Conservation (phyloP, 2,329 filamentous ascomycete species). For the Didymella arachidicola region DNA sequence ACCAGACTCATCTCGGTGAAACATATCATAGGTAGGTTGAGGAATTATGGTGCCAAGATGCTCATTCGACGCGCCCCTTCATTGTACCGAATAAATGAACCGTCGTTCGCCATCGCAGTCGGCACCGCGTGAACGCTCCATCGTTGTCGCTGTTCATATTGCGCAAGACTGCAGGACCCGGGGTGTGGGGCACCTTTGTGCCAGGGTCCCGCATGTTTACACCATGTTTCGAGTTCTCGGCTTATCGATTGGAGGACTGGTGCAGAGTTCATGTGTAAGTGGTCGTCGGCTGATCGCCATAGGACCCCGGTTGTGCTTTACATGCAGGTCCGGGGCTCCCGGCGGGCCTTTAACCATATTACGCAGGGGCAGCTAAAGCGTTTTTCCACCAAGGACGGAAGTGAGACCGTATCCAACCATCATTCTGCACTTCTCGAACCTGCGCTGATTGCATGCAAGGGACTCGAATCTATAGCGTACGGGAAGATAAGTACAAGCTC, state of each 20-base stretch:
- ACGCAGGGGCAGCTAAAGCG: neutral
- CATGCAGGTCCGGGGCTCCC: slow-evolving; percentile 20
- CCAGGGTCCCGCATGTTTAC: neutral
- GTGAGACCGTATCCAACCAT: neutral
- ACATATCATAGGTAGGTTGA: neutral
- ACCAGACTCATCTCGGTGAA: slow-evolving; percentile 9
- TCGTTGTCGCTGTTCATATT: neutral
- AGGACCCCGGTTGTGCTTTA: slow-evolving; percentile 1
- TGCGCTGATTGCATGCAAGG: neutral
- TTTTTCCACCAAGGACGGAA: slow-evolving; percentile 18
- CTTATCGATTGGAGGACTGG: slow-evolving; percentile 4
- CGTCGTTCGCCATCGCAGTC: neutral
- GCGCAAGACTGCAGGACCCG: neutral
- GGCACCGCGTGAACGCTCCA: neutral
- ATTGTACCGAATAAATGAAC: slow-evolving; percentile 15
- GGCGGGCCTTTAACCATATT: slow-evolving; percentile 22
- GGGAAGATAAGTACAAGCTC: neutral
- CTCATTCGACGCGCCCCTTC: neutral
- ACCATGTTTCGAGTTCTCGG: neutral
- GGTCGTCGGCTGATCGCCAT: slow-evolving; percentile 13
- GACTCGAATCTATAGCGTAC: neutral
- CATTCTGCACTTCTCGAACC: neutral
- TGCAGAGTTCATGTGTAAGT: neutral
- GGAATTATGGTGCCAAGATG: neutral
- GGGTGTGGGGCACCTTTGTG: neutral